Evolutionary conservation across 306 rosid genomes (phyloP).

Genomic region (Alnus glutinosa): DNA sequence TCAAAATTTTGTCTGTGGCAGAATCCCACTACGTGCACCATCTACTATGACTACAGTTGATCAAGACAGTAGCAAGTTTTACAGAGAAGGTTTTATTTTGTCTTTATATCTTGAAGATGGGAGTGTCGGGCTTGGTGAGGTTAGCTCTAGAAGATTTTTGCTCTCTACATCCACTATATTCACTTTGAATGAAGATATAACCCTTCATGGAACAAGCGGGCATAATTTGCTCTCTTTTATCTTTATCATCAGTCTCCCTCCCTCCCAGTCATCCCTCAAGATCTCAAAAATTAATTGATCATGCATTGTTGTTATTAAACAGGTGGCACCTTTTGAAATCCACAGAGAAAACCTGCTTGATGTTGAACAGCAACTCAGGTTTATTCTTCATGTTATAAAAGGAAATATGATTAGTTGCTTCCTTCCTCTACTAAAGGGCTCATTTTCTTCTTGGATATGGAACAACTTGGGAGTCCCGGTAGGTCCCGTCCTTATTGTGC

Average conservation of each 20-base stretch:
- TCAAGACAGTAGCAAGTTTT: slow-evolving; percentile 40
- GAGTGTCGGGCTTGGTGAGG: slow-evolving; percentile 90
- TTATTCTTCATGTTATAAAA: slow-evolving; percentile 62
- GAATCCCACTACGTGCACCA: slow-evolving; percentile 72
- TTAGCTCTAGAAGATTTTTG: slow-evolving; percentile 38
- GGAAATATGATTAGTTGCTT: slow-evolving; percentile 54
- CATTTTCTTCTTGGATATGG: slow-evolving; percentile 87
- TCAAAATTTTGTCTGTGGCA: slow-evolving; percentile 36
- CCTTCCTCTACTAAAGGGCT: slow-evolving; percentile 73
- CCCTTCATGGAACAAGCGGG: not conserved
- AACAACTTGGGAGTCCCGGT: slow-evolving; percentile 80
- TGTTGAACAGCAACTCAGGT: slow-evolving; percentile 86
- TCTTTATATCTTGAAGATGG: slow-evolving; percentile 86
- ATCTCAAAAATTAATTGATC: slow-evolving; percentile 12
- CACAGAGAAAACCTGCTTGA: slow-evolving; percentile 67
- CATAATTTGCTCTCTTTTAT: not conserved
- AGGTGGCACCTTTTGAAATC: slow-evolving; percentile 86
- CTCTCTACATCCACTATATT: not conserved
- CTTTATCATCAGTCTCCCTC: slow-evolving; percentile 2
- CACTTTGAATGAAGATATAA: not conserved
- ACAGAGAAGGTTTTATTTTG: slow-evolving; percentile 82
- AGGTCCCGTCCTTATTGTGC: slow-evolving; percentile 32
- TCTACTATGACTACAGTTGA: slow-evolving; percentile 51
- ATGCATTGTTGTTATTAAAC: slow-evolving; percentile 32
- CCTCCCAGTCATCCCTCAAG: not conserved